Evolutionary conservation across 1,139 yeast species (phyloP), one percentile per base, ranked within the genome.

Genomic region (Hyphopichia burtonii): DNA sequence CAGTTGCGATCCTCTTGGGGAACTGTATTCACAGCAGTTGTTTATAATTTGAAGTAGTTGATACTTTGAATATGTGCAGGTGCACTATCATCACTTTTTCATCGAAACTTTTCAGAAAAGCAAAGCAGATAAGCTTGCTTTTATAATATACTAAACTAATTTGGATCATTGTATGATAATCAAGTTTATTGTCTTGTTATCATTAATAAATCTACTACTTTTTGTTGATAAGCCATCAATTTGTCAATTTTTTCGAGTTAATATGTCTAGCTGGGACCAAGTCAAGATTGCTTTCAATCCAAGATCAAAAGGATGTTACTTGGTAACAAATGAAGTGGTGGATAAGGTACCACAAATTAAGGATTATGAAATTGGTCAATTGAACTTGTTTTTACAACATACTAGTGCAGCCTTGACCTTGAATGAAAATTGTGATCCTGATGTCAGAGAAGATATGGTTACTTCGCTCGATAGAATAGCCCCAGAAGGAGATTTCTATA

Each of bases 391-490:
- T 57, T 65, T 86, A 40, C 88, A 84, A 57, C 95, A 86, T 59
- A 86, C 95, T 2, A 81, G 88, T 19, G 91, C 91, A 3, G 94
- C 84, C 0, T 59, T 86, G 39, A 81, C 90, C 0, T 63, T 86
- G 46, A 86, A 86, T 57, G 95, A 86, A 59, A 86, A 86, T 57
- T 86, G 82, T 67, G 95, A 86, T 54, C 80, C 89, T 0, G 91
- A 83, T 56, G 94, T 86, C 8, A 72, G 91, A 44, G 64, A 60
- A 3, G 95, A 86, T 55, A 74, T 86, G 86, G 71, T 75, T 14
- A 71, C 74, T 27, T 77, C 86, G 1, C 63, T 86, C 51, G 84
- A 81, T 52, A 66, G 80, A 42, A 67, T 85, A 44, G 88, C 80
- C 2, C 95, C 95, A 0, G 93, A 86, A 55, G 83, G 83, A 38